These are phyloP conservation scores for Trametes sp. DNA, from an alignment of 1,284 basidiomycete genomes.

Conservation along the genomic window DNA sequence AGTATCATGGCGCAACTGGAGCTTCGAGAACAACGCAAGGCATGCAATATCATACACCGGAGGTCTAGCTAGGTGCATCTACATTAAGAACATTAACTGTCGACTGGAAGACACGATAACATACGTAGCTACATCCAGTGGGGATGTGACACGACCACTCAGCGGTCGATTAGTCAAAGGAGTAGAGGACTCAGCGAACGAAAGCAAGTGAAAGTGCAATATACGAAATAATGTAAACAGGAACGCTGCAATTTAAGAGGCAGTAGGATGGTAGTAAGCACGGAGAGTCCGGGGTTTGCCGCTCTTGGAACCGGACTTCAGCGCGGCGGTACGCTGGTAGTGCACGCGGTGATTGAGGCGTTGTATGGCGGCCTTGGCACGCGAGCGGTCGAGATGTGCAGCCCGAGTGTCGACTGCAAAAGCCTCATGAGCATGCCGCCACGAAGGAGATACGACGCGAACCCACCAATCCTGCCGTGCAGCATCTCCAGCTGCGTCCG, in stretches of 20 bases:
- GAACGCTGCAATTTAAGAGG: neutral
- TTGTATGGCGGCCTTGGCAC: conserved; percentile 70
- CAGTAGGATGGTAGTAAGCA: conserved; percentile 21
- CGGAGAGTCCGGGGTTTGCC: conserved; percentile 29
- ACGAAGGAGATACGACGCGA: neutral
- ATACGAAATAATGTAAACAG: neutral
- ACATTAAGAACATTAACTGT: neutral
- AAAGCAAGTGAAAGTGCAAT: neutral
- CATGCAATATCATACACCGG: no score
- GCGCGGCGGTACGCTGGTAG: conserved; percentile 58
- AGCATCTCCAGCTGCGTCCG: conserved; percentile 55
- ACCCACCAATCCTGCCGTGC: conserved; percentile 67
- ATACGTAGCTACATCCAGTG: neutral
- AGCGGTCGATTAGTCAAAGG: neutral
- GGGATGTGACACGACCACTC: neutral
- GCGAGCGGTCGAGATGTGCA: conserved; percentile 74
- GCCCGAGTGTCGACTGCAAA: conserved; percentile 72
- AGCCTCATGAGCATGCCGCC: neutral
- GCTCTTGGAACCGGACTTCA: conserved; percentile 25
- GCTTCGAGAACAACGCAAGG: no score
- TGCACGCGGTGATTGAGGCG: conserved; percentile 66
- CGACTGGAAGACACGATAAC: neutral
- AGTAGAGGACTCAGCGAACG: neutral
- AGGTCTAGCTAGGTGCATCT: neutral
- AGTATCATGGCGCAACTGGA: no score